These are phyloP conservation scores for Cytospora chrysosperma DNA, from an alignment of 2,329 filamentous ascomycete species.

Conservation along the genomic window DNA sequence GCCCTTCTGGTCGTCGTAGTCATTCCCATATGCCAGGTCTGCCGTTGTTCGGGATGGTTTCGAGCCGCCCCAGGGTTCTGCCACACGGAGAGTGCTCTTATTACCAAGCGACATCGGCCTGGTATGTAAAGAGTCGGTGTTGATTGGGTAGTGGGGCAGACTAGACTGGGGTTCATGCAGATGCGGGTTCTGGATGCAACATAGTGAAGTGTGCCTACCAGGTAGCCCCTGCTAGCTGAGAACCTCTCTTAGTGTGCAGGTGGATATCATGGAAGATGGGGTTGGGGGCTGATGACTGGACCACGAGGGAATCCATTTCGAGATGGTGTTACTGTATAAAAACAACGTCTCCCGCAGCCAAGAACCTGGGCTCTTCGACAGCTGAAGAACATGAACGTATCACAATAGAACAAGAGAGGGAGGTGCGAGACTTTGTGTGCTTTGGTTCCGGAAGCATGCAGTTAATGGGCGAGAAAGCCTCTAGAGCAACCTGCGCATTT, in stretches of 20 bases:
- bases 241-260: not conserved
- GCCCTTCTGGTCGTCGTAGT: not conserved
- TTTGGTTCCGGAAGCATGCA: not conserved
- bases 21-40: not conserved
- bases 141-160: not conserved
- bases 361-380: not conserved
- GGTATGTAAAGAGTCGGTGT: not conserved
- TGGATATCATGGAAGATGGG: not conserved
- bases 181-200: not conserved
- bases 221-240: not conserved
- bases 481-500: not conserved
- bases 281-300: not conserved
- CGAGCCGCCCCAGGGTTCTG: not conserved
- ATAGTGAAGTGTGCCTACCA: not conserved
- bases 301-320: not conserved
- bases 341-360: not conserved
- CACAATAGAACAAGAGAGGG: too few species aligned
- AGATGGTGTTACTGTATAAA: not conserved
- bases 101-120: not conserved
- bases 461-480: not conserved
- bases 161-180: not conserved
- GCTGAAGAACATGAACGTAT: not conserved
- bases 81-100: not conserved
- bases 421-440: too few species aligned
- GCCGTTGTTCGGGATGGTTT: not conserved